Conservation (phyloP, 1,284 basidiomycete species). For the Cryptococcus sp. region DNA sequence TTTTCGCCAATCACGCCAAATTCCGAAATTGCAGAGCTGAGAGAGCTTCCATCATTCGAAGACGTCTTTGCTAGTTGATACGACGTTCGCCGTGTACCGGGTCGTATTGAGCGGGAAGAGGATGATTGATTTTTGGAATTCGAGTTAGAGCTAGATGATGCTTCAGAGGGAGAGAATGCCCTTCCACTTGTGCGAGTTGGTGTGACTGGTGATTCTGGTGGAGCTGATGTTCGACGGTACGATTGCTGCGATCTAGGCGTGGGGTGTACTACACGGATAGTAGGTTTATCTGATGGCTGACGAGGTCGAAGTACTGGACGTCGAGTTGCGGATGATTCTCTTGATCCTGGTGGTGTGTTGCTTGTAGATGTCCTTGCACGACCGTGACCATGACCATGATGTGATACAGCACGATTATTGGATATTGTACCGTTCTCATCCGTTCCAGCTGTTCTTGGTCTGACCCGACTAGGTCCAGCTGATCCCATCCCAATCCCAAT, state of each 20-base stretch:
- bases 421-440: too few relatives aligned
- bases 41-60: background rate
- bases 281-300: background rate
- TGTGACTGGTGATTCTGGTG: background rate
- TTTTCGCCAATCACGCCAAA: background rate
- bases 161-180: background rate
- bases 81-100: slow-evolving; percentile 7
- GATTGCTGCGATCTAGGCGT: background rate
- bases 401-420: too few relatives aligned
- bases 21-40: background rate
- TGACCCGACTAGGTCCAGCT: background rate
- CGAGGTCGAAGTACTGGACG: background rate
- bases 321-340: too few relatives aligned
- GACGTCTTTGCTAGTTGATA: slow-evolving; percentile 9
- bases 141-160: background rate
- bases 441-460: too few relatives aligned
- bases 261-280: background rate
- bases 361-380: too few relatives aligned
- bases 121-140: background rate
- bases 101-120: background rate
- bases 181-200: background rate
- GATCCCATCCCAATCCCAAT: too few relatives aligned
- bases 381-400: too few relatives aligned
- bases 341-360: too few relatives aligned
- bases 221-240: background rate